A percentile compares a stretch with the other conserved stretches of the same genome.
These are phyloP conservation scores for Botrytis fabae DNA, from an alignment of 2,329 filamentous ascomycete genomes.

Conservation along the genomic window DNA sequence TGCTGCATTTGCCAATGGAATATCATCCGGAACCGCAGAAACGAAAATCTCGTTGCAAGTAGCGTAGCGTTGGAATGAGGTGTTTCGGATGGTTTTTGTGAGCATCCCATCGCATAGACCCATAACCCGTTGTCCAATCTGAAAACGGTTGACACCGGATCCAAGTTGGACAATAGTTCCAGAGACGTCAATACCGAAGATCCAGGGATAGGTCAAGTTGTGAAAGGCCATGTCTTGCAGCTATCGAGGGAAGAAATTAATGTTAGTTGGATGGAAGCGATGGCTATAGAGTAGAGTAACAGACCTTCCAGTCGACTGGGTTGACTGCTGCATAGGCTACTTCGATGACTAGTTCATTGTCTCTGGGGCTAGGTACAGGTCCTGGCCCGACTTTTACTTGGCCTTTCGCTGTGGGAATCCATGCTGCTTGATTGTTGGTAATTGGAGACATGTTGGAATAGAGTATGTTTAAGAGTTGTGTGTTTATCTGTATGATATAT, in stretches of 20 bases:
- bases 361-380: constrained; percentile 39
- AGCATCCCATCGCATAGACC: constrained; percentile 35
- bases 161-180: constrained; percentile 44
- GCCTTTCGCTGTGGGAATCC: constrained; percentile 38
- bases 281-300: constrained; percentile 32
- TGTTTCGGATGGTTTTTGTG: constrained; percentile 31
- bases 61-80: constrained; percentile 41
- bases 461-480: not conserved
- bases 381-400: constrained; percentile 42
- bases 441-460: constrained; percentile 19
- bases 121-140: constrained; percentile 37
- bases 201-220: constrained; percentile 28
- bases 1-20: constrained; percentile 38
- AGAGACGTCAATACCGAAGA: constrained; percentile 37
- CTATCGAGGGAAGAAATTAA: constrained; percentile 5
- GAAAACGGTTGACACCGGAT: constrained; percentile 47
- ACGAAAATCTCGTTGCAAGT: constrained; percentile 35
- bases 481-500: not conserved
- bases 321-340: constrained; percentile 44
- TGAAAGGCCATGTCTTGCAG: constrained; percentile 28
- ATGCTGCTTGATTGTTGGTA: constrained; percentile 33
- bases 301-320: constrained; percentile 43
- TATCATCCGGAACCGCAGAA: constrained; percentile 36
- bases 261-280: constrained; percentile 33
- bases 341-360: constrained; percentile 42